A percentile compares a stretch with the other conserved stretches of the same genome.
Conservation (phyloP, 2,329 filamentous ascomycete genomes). For the Nothophoma quercina region DNA sequence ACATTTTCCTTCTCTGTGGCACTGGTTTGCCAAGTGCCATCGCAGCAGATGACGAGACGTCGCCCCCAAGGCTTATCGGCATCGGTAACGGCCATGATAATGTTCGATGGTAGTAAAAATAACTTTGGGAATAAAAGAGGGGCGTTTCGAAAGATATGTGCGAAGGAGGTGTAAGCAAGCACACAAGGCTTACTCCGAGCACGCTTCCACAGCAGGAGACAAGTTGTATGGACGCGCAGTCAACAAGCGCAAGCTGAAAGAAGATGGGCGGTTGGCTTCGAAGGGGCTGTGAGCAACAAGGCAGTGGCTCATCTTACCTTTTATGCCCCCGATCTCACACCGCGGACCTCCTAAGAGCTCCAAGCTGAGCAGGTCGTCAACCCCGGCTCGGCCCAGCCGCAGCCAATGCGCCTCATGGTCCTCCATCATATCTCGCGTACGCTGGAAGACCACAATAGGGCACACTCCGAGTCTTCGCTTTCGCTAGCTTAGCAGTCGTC, state of each 20-base stretch:
- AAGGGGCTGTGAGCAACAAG: background rate
- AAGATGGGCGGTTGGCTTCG: background rate
- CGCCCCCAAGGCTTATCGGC: slow-evolving; percentile 38
- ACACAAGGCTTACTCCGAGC: background rate
- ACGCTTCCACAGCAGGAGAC: background rate
- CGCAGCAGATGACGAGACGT: slow-evolving; percentile 47
- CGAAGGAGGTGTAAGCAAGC: background rate
- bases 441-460: background rate
- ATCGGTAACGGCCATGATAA: slow-evolving; percentile 1
- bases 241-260: background rate
- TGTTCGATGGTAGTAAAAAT: background rate
- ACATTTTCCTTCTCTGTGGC: slow-evolving; percentile 41
- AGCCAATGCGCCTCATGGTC: slow-evolving; percentile 5
- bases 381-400: background rate
- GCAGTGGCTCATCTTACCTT: slow-evolving; percentile 1
- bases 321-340: slow-evolving; percentile 8
- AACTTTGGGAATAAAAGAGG: background rate
- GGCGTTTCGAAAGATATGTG: background rate
- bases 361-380: slow-evolving; percentile 8
- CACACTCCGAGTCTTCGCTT: background rate
- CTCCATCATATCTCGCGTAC: background rate
- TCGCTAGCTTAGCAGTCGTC: background rate
- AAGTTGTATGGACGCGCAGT: slow-evolving; percentile 1
- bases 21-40: slow-evolving; percentile 49
- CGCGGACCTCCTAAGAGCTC: background rate